Conservation (phyloP, 148 eudicot species). For the Rhododendron griersonianum region DNA sequence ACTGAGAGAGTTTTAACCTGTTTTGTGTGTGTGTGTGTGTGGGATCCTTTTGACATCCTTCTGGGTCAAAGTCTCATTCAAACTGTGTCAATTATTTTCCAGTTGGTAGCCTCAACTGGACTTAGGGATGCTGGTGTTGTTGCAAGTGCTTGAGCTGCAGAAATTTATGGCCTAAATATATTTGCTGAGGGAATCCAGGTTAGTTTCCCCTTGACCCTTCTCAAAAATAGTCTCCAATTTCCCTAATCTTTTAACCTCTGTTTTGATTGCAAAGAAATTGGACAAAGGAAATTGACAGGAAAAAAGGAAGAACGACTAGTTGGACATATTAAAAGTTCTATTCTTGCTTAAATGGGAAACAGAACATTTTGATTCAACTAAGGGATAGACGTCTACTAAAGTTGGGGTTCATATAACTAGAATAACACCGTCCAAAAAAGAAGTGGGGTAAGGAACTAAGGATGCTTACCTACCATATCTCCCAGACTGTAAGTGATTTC, state of each 20-base stretch:
- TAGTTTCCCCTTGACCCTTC: background rate
- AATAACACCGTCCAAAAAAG: background rate
- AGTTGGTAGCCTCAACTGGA: conserved; percentile 46
- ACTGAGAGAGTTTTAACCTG: too few species aligned
- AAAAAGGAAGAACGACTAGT: background rate
- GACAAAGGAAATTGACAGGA: background rate
- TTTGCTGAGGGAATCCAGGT: conserved; percentile 59
- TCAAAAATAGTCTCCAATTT: background rate
- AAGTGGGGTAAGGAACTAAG: background rate
- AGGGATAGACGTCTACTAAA: background rate
- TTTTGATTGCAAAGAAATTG: background rate
- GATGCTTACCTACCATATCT: background rate
- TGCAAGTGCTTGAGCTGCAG: conserved; percentile 54
- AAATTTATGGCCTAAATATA: conserved; percentile 47
- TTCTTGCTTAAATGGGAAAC: background rate
- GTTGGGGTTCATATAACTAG: background rate
- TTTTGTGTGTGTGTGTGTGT: too few species aligned
- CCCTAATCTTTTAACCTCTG: background rate
- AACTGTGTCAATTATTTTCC: background rate
- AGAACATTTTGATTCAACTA: background rate
- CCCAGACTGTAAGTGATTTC: background rate
- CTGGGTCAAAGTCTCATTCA: background rate
- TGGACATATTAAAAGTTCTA: background rate
- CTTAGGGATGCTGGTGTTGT: conserved; percentile 45
- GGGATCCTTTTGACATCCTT: too few species aligned